A percentile compares a stretch with the other conserved stretches of the same genome.
Conservation (phyloP, 352 stramenopile species). For the Phytophthora chlamydospora region DNA sequence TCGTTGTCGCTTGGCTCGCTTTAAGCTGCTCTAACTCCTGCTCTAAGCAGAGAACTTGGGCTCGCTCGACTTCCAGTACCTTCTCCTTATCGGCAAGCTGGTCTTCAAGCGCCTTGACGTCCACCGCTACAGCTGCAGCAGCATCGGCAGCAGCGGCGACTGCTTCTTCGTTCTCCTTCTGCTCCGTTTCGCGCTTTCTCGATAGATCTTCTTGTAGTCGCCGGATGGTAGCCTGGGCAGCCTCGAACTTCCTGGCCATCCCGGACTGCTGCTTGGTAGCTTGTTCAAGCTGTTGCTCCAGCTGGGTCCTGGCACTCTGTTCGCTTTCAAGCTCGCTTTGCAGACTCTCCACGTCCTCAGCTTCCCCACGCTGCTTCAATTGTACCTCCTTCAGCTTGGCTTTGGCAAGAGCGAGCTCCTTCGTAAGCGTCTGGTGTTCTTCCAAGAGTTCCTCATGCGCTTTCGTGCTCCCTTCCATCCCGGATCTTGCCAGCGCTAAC, state of each 20-base stretch:
- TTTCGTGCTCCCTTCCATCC: conserved; percentile 27
- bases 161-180: conserved; percentile 31
- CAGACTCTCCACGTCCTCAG: conserved; percentile 18
- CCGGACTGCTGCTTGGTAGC: conserved; percentile 26
- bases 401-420: conserved; percentile 32
- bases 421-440: conserved; percentile 21
- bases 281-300: conserved; percentile 34
- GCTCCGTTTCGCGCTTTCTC: conserved; percentile 24
- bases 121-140: conserved; percentile 22
- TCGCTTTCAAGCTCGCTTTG: conserved; percentile 34
- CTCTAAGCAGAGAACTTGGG: conserved; percentile 24
- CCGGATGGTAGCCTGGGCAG: conserved; percentile 29
- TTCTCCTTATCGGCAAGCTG: conserved; percentile 33
- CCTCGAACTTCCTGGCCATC: conserved; percentile 38
- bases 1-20: conserved; percentile 16
- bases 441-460: conserved; percentile 28
- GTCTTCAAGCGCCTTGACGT: conserved; percentile 25
- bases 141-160: conserved; percentile 19
- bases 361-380: conserved; percentile 21
- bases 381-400: conserved; percentile 33
- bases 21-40: conserved; percentile 33
- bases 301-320: conserved; percentile 17
- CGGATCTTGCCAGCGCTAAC: conserved; percentile 24
- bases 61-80: conserved; percentile 29
- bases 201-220: conserved; percentile 44